Percentiles rank a stretch among this genome's conserved stretches.
Conservation (phyloP, 2,329 filamentous ascomycete genomes). For the Hypoxylon sp. region DNA sequence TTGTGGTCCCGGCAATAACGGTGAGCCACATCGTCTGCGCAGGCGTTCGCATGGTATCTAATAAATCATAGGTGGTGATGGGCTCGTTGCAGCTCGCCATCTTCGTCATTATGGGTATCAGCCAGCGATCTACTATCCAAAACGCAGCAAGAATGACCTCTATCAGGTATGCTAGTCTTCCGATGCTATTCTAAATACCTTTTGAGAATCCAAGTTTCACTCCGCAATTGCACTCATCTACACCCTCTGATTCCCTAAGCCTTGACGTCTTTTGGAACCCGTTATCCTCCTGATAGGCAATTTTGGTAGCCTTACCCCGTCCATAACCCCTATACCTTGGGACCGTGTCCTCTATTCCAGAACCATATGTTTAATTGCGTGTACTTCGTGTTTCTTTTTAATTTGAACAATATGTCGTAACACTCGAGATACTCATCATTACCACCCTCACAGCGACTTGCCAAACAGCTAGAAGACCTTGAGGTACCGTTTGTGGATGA, state of each 20-base stretch:
- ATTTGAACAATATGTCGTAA: constrained; percentile 51
- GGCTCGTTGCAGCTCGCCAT: constrained; percentile 93
- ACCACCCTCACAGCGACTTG: constrained; percentile 73
- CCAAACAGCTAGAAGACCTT: constrained; percentile 87
- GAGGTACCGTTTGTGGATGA: constrained; percentile 87
- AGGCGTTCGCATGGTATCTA: constrained; percentile 34
- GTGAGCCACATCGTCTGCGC: constrained; percentile 55
- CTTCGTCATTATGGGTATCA: constrained; percentile 92
- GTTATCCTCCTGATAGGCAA: neutral
- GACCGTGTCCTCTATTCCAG: constrained; percentile 2
- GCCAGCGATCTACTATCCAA: constrained; percentile 92
- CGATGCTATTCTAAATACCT: constrained; percentile 38
- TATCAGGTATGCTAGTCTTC: constrained; percentile 74
- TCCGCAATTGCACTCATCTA: neutral
- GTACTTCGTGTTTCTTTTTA: constrained; percentile 28
- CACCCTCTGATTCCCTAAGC: constrained; percentile 4
- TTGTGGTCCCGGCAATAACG: constrained; percentile 88
- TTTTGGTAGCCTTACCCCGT: constrained; percentile 13
- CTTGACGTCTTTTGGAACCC: constrained; percentile 10
- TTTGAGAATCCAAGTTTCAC: neutral
- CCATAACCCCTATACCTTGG: neutral
- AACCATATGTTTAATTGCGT: constrained; percentile 6
- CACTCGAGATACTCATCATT: constrained; percentile 30
- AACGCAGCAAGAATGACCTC: constrained; percentile 89
- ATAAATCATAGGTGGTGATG: constrained; percentile 81